phyloP scores from a whole-genome alignment of 1,284 basidiomycete species.

The Ganoderma meredithae region DNA sequence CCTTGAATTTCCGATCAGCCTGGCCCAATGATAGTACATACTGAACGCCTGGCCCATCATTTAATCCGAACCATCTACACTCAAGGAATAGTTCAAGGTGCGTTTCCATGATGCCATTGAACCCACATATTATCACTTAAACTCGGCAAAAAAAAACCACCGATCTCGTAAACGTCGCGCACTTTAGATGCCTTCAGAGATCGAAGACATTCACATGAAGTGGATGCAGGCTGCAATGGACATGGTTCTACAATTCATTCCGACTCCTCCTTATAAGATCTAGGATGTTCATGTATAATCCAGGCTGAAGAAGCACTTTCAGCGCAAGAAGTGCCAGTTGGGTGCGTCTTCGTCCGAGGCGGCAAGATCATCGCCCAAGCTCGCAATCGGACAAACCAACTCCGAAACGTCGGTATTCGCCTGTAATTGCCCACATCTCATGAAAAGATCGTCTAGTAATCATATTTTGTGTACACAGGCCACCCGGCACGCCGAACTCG shows the following conservation, averaged over 20 bases:
- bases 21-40: no score
- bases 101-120: neutral
- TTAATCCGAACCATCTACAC: neutral
- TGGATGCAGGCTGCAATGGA: constrained; percentile 35
- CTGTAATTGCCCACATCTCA: no score
- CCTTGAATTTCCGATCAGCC: no score
- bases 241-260: constrained; percentile 26
- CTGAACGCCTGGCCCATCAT: neutral
- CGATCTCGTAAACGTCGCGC: neutral
- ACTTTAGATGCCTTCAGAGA: neutral
- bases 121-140: no score
- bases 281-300: neutral
- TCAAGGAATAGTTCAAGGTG: neutral
- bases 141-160: no score
- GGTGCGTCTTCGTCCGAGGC: constrained; percentile 92
- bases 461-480: constrained; percentile 63
- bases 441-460: no score
- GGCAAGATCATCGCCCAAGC: constrained; percentile 83
- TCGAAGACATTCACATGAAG: constrained; percentile 29
- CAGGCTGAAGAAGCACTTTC: constrained; percentile 88
- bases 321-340: constrained; percentile 93
- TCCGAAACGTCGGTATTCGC: constrained; percentile 76
- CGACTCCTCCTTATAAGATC: no score
- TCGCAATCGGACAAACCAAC: constrained; percentile 94
- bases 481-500: constrained; percentile 96